phyloP scores from a whole-genome alignment of 768 basidiomycete genomes.

The Termitomyces sp. region DNA sequence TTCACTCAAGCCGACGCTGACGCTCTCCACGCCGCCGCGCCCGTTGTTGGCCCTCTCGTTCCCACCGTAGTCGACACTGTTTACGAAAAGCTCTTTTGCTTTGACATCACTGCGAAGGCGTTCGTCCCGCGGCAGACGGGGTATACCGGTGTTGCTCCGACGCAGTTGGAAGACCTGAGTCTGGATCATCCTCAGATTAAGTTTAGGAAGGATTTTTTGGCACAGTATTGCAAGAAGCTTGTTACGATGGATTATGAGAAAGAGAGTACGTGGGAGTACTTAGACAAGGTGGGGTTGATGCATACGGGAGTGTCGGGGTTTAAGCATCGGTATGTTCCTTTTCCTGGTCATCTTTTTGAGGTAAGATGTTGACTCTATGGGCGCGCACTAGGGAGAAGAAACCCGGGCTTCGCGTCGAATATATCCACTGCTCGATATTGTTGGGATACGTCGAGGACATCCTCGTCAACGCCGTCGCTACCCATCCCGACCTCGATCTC shows the following conservation, averaged over 20 bases:
- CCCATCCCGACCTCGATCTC: slow-evolving; percentile 35
- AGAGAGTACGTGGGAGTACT: slow-evolving; percentile 42
- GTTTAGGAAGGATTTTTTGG: slow-evolving; percentile 42
- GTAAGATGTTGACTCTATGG: not conserved
- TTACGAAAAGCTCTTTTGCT: slow-evolving; percentile 45
- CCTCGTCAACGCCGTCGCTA: slow-evolving; percentile 39
- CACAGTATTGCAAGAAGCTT: slow-evolving; percentile 33
- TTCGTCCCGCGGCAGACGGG: slow-evolving; percentile 39
- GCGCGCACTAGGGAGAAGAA: slow-evolving; percentile 21
- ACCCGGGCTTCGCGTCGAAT: slow-evolving; percentile 36
- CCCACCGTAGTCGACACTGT: slow-evolving; percentile 43
- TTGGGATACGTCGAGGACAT: slow-evolving; percentile 48
- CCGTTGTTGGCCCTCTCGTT: slow-evolving; percentile 41
- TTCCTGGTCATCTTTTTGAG: not conserved
- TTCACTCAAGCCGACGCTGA: slow-evolving; percentile 42
- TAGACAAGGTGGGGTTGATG: slow-evolving; percentile 49
- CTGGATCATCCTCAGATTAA: slow-evolving; percentile 45
- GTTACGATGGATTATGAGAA: slow-evolving; percentile 45
- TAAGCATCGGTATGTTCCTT: slow-evolving; percentile 35
- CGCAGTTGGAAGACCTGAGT: slow-evolving; percentile 36
- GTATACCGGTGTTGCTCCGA: slow-evolving; percentile 38
- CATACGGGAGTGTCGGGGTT: slow-evolving; percentile 46
- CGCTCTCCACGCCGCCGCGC: slow-evolving; percentile 38
- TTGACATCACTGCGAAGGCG: slow-evolving; percentile 40
- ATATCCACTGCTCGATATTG: slow-evolving; percentile 37